These are phyloP conservation scores for Kazachstania bromeliacearum DNA, from an alignment of 805 yeast species.

Conservation along the genomic window DNA sequence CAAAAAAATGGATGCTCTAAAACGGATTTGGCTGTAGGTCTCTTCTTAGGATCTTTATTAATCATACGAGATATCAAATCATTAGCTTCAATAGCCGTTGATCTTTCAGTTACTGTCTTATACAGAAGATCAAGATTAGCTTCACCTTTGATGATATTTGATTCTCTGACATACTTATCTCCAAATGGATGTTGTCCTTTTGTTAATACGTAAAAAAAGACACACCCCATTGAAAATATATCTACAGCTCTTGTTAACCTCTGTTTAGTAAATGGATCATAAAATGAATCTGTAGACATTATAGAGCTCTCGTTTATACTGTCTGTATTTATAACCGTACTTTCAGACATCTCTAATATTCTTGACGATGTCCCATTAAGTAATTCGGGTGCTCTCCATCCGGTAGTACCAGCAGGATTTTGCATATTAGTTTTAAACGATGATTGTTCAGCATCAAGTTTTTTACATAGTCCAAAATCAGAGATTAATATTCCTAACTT, in stretches of 20 bases:
- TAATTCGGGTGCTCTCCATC: slow-evolving; percentile 97
- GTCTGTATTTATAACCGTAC: slow-evolving; percentile 1
- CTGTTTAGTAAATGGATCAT: slow-evolving; percentile 38
- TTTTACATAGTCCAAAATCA: slow-evolving; percentile 93
- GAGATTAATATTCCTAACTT: slow-evolving; percentile 71
- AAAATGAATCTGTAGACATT: slow-evolving; percentile 15
- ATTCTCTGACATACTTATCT: slow-evolving; percentile 79
- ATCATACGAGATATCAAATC: slow-evolving; percentile 73
- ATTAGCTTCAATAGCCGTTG: slow-evolving; percentile 46
- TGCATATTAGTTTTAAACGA: slow-evolving; percentile 81
- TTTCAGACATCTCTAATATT: slow-evolving; percentile 3
- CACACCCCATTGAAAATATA: slow-evolving; percentile 90
- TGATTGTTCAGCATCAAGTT: slow-evolving; percentile 83
- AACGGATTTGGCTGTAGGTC: slow-evolving; percentile 65
- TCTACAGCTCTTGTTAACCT: slow-evolving; percentile 84
- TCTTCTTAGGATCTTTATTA: slow-evolving; percentile 45
- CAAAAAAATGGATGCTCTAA: slow-evolving; percentile 87
- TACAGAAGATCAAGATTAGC: slow-evolving; percentile 38
- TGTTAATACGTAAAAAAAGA: slow-evolving; percentile 76
- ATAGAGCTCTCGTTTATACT: slow-evolving; percentile 5
- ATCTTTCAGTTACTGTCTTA: slow-evolving; percentile 19
- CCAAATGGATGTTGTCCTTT: slow-evolving; percentile 93
- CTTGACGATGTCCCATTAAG: slow-evolving; percentile 26
- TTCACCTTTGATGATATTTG: slow-evolving; percentile 67
- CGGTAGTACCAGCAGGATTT: slow-evolving; percentile 92